A percentile compares a stretch with the other conserved stretches of the same genome.
Evolutionary conservation across 768 basidiomycete genomes (phyloP).

Genomic region (Russula emetica): DNA sequence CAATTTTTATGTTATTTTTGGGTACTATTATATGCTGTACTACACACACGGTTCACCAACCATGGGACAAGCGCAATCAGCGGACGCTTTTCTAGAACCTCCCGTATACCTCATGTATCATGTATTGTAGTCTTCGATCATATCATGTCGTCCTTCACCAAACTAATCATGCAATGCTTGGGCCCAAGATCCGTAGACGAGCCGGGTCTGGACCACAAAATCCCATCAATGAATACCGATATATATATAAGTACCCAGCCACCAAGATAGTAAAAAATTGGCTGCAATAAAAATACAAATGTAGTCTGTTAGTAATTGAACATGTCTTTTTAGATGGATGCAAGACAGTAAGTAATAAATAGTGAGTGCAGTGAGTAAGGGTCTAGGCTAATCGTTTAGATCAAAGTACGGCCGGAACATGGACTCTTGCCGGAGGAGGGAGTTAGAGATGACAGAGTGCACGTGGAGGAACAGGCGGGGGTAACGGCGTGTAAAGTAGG

Average conservation of each 20-base stretch:
- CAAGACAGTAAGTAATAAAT: not conserved
- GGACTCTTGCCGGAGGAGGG: conserved; percentile 71
- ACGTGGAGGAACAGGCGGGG: conserved; percentile 91
- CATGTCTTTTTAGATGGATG: not conserved
- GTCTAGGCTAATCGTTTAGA: conserved; percentile 43
- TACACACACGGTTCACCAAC: not conserved
- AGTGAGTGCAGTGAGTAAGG: not conserved
- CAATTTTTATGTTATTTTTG: not conserved
- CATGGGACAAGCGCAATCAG: conserved; percentile 9
- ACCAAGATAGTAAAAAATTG: not conserved
- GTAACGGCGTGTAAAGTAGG: conserved; percentile 92
- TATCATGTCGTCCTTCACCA: not conserved
- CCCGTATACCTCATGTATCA: not conserved
- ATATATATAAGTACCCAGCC: not conserved
- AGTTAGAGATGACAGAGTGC: conserved; percentile 71
- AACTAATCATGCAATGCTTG: not conserved
- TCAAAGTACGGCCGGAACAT: conserved; percentile 93
- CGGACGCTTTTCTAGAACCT: conserved; percentile 12
- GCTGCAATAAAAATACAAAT: conserved; percentile 31
- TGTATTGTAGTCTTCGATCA: conserved; percentile 6
- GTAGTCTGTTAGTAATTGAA: not conserved
- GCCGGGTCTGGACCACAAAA: not conserved
- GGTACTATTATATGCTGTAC: not conserved
- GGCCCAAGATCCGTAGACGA: not conserved
- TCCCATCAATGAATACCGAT: conserved; percentile 11